Evolutionary conservation across 73 alveolate species (phyloP), one percentile per base, ranked within the genome.

Genomic region (Paramecium sonneborni): DNA sequence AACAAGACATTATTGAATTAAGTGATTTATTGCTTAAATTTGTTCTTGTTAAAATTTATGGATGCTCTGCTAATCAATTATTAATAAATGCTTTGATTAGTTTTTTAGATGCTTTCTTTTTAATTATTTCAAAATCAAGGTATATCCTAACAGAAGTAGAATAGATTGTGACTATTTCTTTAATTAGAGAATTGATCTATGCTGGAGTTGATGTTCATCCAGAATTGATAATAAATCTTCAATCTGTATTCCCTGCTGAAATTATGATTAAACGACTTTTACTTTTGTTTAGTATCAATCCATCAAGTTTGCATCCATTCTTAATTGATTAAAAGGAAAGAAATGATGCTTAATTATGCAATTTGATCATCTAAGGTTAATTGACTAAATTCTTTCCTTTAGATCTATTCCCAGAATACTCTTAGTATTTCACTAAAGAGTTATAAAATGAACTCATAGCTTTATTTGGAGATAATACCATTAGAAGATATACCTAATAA

Each of bases 31-130:
- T 79, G 23, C 21, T 79, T 9, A 79, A 79, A 43, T 79, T 24
- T 79, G 37, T 44, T 14, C 72, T 79, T 14, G 44, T 79, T 79
- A 79, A 79, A 79, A 43, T 79, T 6, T 79, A 79, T 24, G 90
- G 90, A 18, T 39, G 32, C 10, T 30, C n/a, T 24, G 74, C 46
- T 44, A 79, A 79, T 79, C 34, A 32, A 41, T n/a, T 46, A 79
- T 20, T 79, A 43, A 24, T 43, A 9, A 24, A 24, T 39, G 41
- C 76, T 14, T 23, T 79, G 28, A 41, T 79, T 9, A 23, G 55
- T 4, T 39, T 79, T 26, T 24, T 79, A 23, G 90, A 79, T 79
- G 26, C 32, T 14, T 79, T 30, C 43, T 79, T 79, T 39, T 37
- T 9, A 26, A 41, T 28, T 3, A 43, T 79, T 7, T 32, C 74